Evolutionary conservation across 2,329 filamentous ascomycete species (phyloP).

Genomic region (Thelonectria discophora): DNA sequence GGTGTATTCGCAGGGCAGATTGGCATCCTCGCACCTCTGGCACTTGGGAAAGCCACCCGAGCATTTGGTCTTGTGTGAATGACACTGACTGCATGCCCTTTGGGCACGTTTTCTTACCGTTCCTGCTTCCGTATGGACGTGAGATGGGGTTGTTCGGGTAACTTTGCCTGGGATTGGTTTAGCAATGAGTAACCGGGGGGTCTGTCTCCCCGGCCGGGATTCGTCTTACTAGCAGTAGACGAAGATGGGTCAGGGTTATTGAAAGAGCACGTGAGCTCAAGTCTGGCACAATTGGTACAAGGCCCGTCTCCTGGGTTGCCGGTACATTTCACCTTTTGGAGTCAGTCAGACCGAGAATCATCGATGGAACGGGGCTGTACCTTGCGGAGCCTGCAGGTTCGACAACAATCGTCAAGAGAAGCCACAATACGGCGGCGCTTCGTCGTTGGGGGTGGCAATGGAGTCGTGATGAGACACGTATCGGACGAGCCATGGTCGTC

Average conservation of each 20-base stretch:
- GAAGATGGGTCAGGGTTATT: conserved; percentile 32
- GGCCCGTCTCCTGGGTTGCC: conserved; percentile 48
- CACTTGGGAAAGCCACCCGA: conserved; percentile 53
- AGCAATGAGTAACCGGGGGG: neutral
- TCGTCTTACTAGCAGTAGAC: conserved; percentile 34
- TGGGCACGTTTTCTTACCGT: conserved; percentile 54
- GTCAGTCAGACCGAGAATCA: conserved; percentile 9
- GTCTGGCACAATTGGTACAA: conserved; percentile 50
- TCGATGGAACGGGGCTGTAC: conserved; percentile 31
- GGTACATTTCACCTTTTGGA: conserved; percentile 52
- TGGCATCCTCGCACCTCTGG: conserved; percentile 48
- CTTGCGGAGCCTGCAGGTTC: conserved; percentile 51
- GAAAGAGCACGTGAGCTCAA: conserved; percentile 51
- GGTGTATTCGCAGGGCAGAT: conserved; percentile 52
- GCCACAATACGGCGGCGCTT: conserved; percentile 47
- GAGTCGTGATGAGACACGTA: conserved; percentile 23
- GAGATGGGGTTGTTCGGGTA: conserved; percentile 51
- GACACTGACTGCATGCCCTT: conserved; percentile 53
- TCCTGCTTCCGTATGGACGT: conserved; percentile 54
- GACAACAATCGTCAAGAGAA: conserved; percentile 46
- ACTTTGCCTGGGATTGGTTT: conserved; percentile 40
- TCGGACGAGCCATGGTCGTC: conserved; percentile 13
- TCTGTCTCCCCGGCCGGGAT: neutral
- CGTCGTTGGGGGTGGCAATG: conserved; percentile 33
- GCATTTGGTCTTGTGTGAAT: conserved; percentile 55